Evolutionary conservation across 495 filamentous ascomycete species (phyloP), one percentile per base, ranked within the genome.

Genomic region (Penicillium coffeae): DNA sequence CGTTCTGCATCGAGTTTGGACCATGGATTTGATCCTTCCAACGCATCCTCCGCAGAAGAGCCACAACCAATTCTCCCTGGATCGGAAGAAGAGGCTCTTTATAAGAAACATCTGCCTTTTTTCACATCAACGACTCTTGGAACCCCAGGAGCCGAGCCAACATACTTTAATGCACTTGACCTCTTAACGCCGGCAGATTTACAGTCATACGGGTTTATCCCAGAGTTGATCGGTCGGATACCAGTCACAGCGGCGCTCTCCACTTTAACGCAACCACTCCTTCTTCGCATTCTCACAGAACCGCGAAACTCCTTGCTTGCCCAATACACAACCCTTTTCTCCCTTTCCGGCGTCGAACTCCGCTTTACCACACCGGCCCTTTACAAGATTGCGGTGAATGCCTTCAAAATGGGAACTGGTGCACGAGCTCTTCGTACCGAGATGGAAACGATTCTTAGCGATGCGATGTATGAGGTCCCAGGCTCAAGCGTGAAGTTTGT

Each of bases 391-490:
- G 93, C 92, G 13, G 80, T 81, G 51, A 76, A 79, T 20, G 90
- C 91, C 0, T 62, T 77, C 41, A 70, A 62, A 14, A 90, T 92
- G 76, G 88, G 86, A 10, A 96, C 91, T 0, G 93, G 93, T 4
- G 93, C 93, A 0, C 74, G 93, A 9, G 93, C 86, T 0, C 68
- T 98, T 33, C 82, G 93, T 44, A 92, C 90, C 41, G 89, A 95
- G 47, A 82, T 96, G 75, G 94, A 98, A 64, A 75, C 86, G 6
- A 74, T 97, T 37, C 73, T 98, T 15, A 84, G 79, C 10, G 90
- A 96, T 50, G 81, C 87, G 16, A 96, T 95, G 87, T 97, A 92
- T 63, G 89, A 95, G 63, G 82, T 86, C 3, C 93, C 93, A 6
- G 87, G 82, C 14, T 83, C 80, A 2, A 80, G 73, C 41, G 75